Evolutionary conservation across 2,329 filamentous ascomycete genomes (phyloP), one percentile per base, ranked within the genome.

Genomic region (Trichophyton equinum): DNA sequence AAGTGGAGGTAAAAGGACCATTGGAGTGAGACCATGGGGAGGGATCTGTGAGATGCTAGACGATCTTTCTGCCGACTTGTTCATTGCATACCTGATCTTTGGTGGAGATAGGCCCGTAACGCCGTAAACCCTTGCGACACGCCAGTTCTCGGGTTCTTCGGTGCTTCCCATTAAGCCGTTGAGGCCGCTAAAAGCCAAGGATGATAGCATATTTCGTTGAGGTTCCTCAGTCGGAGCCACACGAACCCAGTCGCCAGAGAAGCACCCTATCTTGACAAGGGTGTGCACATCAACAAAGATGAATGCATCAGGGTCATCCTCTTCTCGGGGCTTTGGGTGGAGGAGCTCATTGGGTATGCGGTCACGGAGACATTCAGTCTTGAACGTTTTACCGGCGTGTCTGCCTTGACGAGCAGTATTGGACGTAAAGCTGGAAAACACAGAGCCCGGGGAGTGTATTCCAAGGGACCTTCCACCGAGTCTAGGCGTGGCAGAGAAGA

Each of bases 171-270:
- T 63, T 55, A 67, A 63, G 62, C 64, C 69, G 55, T 69, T 72
- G 51, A 76, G 71, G 61, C 70, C 68, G 63, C 74, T 71, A 85
- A 88, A 58, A 82, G 87, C 65, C 83, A 83, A 18, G 80, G 87
- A 71, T 84, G 87, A 15, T 78, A 76, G 22, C 82, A 86, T 62
- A 38, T 76, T 75, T n/a, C 71, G 59, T 61, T 74, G 72, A 1
- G 89, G 87, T 69, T 91, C 89, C 65, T 88, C 82, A 0, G 88
- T 82, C 4, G 84, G 81, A 74, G 96, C 90, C 9, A 96, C 79
- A 22, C 87, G 85, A 9, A 96, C 90, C 94, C 94, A 99, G 70
- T 99, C 94, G 33, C 94, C 94, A 0, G 92, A 97, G 71, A 99
- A 99, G 73, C 92, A 97, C 15, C 92, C 91, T 60, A 99, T 87